Conservation (phyloP, 306 rosid species). For the Prunus dulcis region DNA sequence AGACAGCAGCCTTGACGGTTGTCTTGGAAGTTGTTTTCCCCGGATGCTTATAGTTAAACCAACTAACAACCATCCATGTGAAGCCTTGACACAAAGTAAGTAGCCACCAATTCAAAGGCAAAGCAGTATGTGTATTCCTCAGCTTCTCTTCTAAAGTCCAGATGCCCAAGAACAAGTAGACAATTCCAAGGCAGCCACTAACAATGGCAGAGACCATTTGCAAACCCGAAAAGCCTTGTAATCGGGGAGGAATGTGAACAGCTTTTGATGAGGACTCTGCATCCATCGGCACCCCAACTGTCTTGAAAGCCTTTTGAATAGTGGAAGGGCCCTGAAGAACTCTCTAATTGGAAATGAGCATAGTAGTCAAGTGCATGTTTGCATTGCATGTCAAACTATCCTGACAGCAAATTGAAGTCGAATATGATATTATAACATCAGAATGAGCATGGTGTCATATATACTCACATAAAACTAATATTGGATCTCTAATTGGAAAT, state of each 20-base stretch:
- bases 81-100: slow-evolving; percentile 53
- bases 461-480: too few relatives aligned
- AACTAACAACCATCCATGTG: slow-evolving; percentile 71
- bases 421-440: too few relatives aligned
- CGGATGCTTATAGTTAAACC: slow-evolving; percentile 45
- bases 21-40: slow-evolving; percentile 39
- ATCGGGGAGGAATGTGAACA: slow-evolving; percentile 19
- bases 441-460: too few relatives aligned
- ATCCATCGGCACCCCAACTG: background rate
- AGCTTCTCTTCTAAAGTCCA: slow-evolving; percentile 61
- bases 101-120: slow-evolving; percentile 65
- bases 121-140: slow-evolving; percentile 36
- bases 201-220: slow-evolving; percentile 46
- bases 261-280: slow-evolving; percentile 27
- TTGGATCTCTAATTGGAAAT: too few relatives aligned
- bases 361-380: too few relatives aligned
- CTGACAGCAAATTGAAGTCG: too few relatives aligned
- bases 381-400: too few relatives aligned
- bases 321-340: too few relatives aligned
- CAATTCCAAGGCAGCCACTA: slow-evolving; percentile 60
- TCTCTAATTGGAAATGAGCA: too few relatives aligned
- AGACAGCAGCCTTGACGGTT: slow-evolving; percentile 38
- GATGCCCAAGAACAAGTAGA: slow-evolving; percentile 52
- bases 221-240: slow-evolving; percentile 36
- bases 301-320: too few relatives aligned